Percentiles rank a stretch among this genome's conserved stretches.
These are phyloP conservation scores for Stagonosporopsis cucurbitacearum DNA, from an alignment of 2,329 filamentous ascomycete species.

Conservation along the genomic window DNA sequence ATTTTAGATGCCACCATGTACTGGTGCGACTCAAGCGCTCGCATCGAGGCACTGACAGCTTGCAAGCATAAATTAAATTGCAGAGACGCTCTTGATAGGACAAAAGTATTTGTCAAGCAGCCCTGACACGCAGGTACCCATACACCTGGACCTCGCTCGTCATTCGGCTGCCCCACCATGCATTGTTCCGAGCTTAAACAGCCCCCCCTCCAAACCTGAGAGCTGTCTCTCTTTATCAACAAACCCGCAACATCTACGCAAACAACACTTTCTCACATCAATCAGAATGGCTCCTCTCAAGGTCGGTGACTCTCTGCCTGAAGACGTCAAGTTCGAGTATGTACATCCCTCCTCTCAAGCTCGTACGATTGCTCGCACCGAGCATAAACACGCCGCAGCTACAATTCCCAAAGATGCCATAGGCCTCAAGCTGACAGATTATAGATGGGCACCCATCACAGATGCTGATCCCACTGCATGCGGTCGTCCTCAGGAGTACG, in stretches of 20 bases:
- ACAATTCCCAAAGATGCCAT: not conserved
- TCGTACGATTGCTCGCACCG: slow-evolving; percentile 8
- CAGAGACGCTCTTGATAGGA: slow-evolving; percentile 6
- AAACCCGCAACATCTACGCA: not conserved
- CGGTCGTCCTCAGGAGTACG: slow-evolving; percentile 77
- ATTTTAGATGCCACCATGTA: not conserved
- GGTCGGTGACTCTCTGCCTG: slow-evolving; percentile 82
- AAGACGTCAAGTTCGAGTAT: slow-evolving; percentile 77
- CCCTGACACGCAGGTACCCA: slow-evolving; percentile 17
- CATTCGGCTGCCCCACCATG: slow-evolving; percentile 16
- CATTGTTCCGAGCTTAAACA: slow-evolving; percentile 13
- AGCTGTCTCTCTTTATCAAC: slow-evolving; percentile 1
- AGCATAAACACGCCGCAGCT: not conserved
- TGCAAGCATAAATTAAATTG: slow-evolving; percentile 3
- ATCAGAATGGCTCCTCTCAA: slow-evolving; percentile 70
- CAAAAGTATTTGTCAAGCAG: slow-evolving; percentile 18
- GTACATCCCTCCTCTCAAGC: slow-evolving; percentile 34
- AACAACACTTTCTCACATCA: slow-evolving; percentile 6
- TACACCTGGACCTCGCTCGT: slow-evolving; percentile 10
- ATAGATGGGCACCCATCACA: slow-evolving; percentile 77
- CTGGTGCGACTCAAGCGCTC: not conserved
- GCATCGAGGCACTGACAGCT: slow-evolving; percentile 11
- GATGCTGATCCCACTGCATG: slow-evolving; percentile 76
- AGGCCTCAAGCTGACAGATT: not conserved
- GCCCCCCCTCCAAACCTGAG: slow-evolving; percentile 19